Percentiles rank a stretch among this genome's conserved stretches.
These are phyloP conservation scores for Phaeosphaeria sp. DNA, from an alignment of 2,329 filamentous ascomycete species.

Conservation along the genomic window DNA sequence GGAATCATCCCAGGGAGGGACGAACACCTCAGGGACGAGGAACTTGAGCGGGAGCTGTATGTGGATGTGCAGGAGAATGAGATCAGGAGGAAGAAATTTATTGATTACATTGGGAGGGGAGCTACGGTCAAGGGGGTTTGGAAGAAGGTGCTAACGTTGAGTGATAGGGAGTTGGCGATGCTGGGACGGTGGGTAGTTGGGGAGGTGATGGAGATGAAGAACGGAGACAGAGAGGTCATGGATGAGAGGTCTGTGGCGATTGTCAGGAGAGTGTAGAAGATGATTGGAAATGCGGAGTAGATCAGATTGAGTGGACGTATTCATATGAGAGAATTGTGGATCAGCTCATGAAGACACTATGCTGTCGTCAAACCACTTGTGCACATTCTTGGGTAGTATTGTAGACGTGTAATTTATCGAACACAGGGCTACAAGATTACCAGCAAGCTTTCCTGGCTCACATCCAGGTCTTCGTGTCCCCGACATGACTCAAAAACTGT, in stretches of 20 bases:
- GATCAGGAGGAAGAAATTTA: no score
- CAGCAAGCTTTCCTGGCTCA: no score
- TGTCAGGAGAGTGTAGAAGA: background rate
- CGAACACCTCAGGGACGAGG: background rate
- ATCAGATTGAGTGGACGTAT: no score
- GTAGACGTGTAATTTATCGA: no score
- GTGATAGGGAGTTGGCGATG: background rate
- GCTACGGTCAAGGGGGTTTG: background rate
- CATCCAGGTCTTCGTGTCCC: background rate
- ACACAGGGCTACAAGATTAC: no score
- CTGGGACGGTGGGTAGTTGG: background rate
- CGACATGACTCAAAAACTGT: conserved; percentile 13
- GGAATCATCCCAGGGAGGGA: background rate
- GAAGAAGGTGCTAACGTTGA: background rate
- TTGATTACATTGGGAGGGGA: background rate
- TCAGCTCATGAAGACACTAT: no score
- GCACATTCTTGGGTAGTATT: no score
- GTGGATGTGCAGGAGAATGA: background rate
- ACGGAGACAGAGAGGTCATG: background rate
- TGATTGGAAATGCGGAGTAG: background rate
- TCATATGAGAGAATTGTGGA: no score
- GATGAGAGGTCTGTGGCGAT: background rate
- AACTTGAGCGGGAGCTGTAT: background rate
- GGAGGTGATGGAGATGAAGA: background rate
- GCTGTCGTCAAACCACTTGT: no score